phyloP scores from a whole-genome alignment of 2,329 filamentous ascomycete species.

The Cladosporium austrohemisphaericum region DNA sequence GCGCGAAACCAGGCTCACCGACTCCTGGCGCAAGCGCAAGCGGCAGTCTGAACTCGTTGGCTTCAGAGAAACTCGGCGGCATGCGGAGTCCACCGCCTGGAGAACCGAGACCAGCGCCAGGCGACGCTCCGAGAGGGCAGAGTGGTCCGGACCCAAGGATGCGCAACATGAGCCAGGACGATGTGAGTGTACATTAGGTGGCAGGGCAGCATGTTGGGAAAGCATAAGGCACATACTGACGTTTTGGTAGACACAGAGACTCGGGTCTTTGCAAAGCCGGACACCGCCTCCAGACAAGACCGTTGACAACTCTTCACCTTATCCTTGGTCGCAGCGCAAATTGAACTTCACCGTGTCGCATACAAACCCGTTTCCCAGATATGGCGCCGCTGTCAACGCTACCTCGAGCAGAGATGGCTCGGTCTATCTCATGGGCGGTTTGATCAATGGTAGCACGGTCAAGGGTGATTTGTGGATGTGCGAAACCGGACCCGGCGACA shows the following conservation, averaged over 20 bases:
- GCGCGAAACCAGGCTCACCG: constrained; percentile 34
- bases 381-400: constrained; percentile 93
- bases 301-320: constrained; percentile 70
- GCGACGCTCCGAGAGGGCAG: background rate
- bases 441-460: constrained; percentile 91
- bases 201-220: background rate
- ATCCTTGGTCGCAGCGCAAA: constrained; percentile 91
- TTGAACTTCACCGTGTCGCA: constrained; percentile 80
- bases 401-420: constrained; percentile 93
- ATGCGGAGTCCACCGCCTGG: constrained; percentile 13
- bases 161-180: constrained; percentile 26
- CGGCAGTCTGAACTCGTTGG: constrained; percentile 36
- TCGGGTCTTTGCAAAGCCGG: constrained; percentile 17
- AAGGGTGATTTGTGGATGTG: constrained; percentile 98
- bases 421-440: constrained; percentile 94
- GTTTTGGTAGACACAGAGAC: constrained; percentile 16
- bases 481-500: constrained; percentile 74
- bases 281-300: constrained; percentile 38
- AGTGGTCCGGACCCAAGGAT: constrained; percentile 63
- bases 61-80: constrained; percentile 17
- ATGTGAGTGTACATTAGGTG: constrained; percentile 18
- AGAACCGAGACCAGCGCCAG: background rate
- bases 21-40: constrained; percentile 62
- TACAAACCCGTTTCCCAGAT: constrained; percentile 87
- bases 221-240: constrained; percentile 25